phyloP scores from a whole-genome alignment of 2,329 filamentous ascomycete genomes.

The Beauveria medogensis region DNA sequence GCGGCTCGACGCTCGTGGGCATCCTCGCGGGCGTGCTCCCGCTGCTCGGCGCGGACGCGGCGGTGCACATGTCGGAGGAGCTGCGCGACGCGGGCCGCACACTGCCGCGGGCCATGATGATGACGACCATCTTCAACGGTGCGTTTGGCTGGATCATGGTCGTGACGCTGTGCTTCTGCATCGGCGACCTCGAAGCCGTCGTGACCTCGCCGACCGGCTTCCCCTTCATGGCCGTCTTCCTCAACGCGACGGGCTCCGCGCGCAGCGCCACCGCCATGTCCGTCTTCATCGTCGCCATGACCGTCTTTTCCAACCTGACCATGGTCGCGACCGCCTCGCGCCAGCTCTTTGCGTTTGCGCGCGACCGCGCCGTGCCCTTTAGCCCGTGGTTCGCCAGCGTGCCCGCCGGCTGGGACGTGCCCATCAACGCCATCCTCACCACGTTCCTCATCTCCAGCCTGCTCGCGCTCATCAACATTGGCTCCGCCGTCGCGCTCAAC shows the following conservation, averaged over 20 bases:
- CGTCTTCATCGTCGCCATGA: slow-evolving; percentile 19
- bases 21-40: slow-evolving; percentile 29
- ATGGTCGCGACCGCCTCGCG: slow-evolving; percentile 23
- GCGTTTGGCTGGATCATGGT: slow-evolving; percentile 26
- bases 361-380: slow-evolving; percentile 25
- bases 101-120: slow-evolving; percentile 26
- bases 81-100: slow-evolving; percentile 23
- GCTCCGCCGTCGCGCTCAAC: slow-evolving; percentile 43
- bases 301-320: slow-evolving; percentile 19
- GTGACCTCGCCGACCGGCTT: slow-evolving; percentile 16
- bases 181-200: slow-evolving; percentile 22
- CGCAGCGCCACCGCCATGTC: slow-evolving; percentile 19
- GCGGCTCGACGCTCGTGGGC: slow-evolving; percentile 29
- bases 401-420: slow-evolving; percentile 14
- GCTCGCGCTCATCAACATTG: slow-evolving; percentile 42
- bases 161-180: slow-evolving; percentile 26
- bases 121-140: slow-evolving; percentile 24
- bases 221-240: slow-evolving; percentile 23
- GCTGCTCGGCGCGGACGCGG: slow-evolving; percentile 24
- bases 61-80: slow-evolving; percentile 29
- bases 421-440: slow-evolving; percentile 11
- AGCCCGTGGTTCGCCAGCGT: slow-evolving; percentile 7
- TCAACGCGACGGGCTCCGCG: slow-evolving; percentile 17
- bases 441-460: slow-evolving; percentile 37
- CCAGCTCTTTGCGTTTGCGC: slow-evolving; percentile 24